Base-by-base conservation (phyloP, 2,329 filamentous ascomycete genomes). In the Sphaerulina populicola region DNA sequence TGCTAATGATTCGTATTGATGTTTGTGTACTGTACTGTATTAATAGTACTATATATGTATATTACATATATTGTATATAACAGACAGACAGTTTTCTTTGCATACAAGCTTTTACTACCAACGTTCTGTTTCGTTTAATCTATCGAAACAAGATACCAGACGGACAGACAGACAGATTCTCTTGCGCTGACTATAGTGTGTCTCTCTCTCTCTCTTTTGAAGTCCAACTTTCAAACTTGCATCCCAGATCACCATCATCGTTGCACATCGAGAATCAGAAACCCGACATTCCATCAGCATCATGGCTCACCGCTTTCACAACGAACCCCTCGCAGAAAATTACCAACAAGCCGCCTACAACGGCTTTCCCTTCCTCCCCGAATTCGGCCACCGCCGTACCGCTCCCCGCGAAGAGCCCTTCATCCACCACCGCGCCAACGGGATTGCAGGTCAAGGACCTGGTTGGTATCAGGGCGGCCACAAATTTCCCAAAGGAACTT, bases 381-480 rank as follows among this genome's bases (percentile, higher is more conserved):
- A 63, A 42, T 49, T 53, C 38, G 62, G 62, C 14, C 53, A 50
- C 29, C 54, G 55, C 38, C 61, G 62, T 52, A 56, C 37, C 42
- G 56, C 55, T 8, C 62, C 62, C 3, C 54, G 48, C 45, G 62
- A 65, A 54, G 52, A 56, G 15, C 63, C 63, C 7, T 66, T 57
- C 54, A 53, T 62, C 53, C 53, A 60, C 38, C 58, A 53, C 48
- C 51, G 54, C 31, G 31, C 54, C 6, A 40, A 51, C 33, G 44
- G 53, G 15, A 44, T 47, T 14, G 11, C 39, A 1, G 30, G 37
- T 23, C 23, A 27, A 27, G 23, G 23, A 27, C 43, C 53, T 3
- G 52, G 60, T 36, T 66, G 64, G 64, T 57, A 59, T 18, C 60
- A 61, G 54, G 59, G 61, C 18, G 52, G 49, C 9, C 46, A 45